phyloP scores from a whole-genome alignment of 2,329 filamentous ascomycete genomes.

The Cladosporium sphaerospermum region DNA sequence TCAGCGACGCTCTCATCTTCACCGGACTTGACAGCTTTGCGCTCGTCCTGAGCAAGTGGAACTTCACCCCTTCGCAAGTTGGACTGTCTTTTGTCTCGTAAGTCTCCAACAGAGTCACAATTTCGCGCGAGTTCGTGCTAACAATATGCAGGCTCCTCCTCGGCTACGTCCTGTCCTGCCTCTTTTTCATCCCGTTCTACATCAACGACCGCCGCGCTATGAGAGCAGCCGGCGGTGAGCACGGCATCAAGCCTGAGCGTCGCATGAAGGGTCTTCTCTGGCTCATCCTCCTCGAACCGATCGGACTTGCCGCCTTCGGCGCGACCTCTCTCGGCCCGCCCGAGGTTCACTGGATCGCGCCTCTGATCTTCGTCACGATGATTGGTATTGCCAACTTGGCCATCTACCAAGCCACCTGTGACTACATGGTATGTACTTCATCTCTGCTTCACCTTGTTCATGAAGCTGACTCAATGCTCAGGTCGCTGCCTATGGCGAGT shows the following conservation, averaged over 20 bases:
- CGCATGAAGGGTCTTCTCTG: conserved; percentile 61
- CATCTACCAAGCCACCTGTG: conserved; percentile 30
- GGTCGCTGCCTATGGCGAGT: conserved; percentile 65
- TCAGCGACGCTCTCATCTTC: conserved; percentile 70
- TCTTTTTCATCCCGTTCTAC: conserved; percentile 49
- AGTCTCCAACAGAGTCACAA: conserved; percentile 2
- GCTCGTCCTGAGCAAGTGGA: conserved; percentile 58
- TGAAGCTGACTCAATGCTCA: conserved; percentile 42
- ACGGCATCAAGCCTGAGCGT: conserved; percentile 54
- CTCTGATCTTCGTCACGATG: conserved; percentile 57
- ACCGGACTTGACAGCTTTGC: conserved; percentile 68
- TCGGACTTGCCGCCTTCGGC: conserved; percentile 65
- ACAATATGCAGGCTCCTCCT: conserved; percentile 45
- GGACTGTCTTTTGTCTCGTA: conserved; percentile 53
- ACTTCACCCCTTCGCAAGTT: conserved; percentile 51
- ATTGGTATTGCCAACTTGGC: conserved; percentile 63
- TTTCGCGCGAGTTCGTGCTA: background rate
- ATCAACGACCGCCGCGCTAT: conserved; percentile 38
- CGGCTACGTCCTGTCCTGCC: conserved; percentile 59
- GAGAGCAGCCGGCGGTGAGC: conserved; percentile 32
- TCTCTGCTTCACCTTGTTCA: conserved; percentile 48
- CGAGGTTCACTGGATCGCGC: conserved; percentile 56
- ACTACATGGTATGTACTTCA: conserved; percentile 65
- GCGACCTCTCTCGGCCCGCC: conserved; percentile 59
- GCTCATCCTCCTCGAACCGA: conserved; percentile 53